A percentile compares a stretch with the other conserved stretches of the same genome.
Evolutionary conservation across 805 yeast genomes (phyloP).

Genomic region (Scheffersomyces lignosus): DNA sequence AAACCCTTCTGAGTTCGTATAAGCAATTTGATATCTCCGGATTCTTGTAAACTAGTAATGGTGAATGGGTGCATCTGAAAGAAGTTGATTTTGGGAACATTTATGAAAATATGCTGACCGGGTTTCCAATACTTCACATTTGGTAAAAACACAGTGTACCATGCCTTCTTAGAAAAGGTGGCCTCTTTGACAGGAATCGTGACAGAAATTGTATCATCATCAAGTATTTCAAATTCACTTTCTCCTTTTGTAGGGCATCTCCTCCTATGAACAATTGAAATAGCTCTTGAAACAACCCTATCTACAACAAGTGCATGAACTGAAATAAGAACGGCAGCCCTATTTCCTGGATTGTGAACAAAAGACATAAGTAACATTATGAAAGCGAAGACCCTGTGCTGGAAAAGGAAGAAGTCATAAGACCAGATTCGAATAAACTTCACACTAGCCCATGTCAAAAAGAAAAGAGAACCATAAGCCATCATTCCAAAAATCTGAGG

Average conservation of each 20-base stretch:
- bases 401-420: constrained; percentile 44
- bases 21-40: constrained; percentile 41
- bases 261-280: constrained; percentile 31
- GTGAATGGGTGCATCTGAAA: constrained; percentile 52
- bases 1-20: constrained; percentile 44
- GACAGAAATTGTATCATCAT: constrained; percentile 40
- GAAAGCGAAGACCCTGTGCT: constrained; percentile 42
- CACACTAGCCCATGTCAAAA: constrained; percentile 37
- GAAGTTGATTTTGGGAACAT: constrained; percentile 35
- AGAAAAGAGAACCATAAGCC: constrained; percentile 36
- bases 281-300: constrained; percentile 30
- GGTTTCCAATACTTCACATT: constrained; percentile 44
- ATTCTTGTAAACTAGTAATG: constrained; percentile 37
- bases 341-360: constrained; percentile 40
- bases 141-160: constrained; percentile 34
- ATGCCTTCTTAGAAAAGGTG: constrained; percentile 15
- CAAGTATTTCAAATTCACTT: constrained; percentile 39
- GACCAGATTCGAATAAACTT: constrained; percentile 37
- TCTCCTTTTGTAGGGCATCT: constrained; percentile 38
- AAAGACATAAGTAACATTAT: constrained; percentile 42
- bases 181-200: constrained; percentile 31
- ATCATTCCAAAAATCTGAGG: constrained; percentile 52
- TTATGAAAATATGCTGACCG: constrained; percentile 47
- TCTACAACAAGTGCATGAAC: constrained; percentile 47
- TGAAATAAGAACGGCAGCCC: constrained; percentile 36